phyloP scores from a whole-genome alignment of 1,139 yeast species.

The Geotrichum restrictum region DNA sequence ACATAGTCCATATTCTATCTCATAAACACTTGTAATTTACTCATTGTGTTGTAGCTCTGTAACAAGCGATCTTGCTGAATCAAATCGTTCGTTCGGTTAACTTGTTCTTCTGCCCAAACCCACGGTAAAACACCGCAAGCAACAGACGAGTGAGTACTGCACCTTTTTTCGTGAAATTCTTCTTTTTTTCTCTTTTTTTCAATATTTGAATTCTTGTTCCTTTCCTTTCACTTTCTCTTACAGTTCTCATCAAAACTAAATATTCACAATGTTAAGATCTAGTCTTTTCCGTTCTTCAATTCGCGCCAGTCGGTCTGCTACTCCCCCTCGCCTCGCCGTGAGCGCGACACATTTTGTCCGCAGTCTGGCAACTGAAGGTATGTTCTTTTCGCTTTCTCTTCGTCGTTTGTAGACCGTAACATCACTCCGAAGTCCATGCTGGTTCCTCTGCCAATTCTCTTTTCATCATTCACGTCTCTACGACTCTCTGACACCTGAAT shows the following conservation, averaged over 20 bases:
- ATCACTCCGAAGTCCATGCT: neutral
- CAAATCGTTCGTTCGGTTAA: neutral
- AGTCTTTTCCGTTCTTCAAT: constrained; percentile 20
- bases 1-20: too few relatives aligned
- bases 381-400: constrained; percentile 18
- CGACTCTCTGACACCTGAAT: neutral
- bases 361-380: constrained; percentile 31
- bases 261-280: constrained; percentile 25
- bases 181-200: constrained; percentile 9
- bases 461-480: neutral
- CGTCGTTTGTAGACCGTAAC: too few relatives aligned
- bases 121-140: constrained; percentile 11
- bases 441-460: constrained; percentile 1
- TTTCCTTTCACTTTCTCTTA: constrained; percentile 1
- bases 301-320: constrained; percentile 16
- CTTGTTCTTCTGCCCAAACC: constrained; percentile 4
- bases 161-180: constrained; percentile 8
- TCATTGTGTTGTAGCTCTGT: neutral
- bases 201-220: neutral
- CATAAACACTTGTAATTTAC: neutral
- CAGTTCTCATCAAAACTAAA: neutral
- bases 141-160: too few relatives aligned
- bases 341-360: constrained; percentile 24
- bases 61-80: too few relatives aligned
- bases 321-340: constrained; percentile 18